A percentile compares a stretch with the other conserved stretches of the same genome.
Evolutionary conservation across 805 yeast genomes (phyloP).

Genomic region (Sugiyamaella lignohabitans): DNA sequence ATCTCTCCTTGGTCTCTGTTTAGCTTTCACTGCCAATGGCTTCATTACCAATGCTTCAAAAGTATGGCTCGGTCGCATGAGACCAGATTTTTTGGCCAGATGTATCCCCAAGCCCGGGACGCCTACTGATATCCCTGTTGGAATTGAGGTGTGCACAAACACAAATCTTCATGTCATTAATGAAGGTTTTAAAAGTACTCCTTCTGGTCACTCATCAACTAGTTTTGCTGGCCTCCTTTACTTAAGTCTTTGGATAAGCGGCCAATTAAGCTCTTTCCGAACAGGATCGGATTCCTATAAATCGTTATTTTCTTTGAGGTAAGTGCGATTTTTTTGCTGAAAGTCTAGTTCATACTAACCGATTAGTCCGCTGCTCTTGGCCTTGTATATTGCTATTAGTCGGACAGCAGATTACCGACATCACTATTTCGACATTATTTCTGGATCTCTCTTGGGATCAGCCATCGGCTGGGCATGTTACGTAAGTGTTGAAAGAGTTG

Average conservation of each 20-base stretch:
- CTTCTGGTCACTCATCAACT: conserved; percentile 51
- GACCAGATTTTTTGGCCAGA: conserved; percentile 89
- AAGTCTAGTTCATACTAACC: no score
- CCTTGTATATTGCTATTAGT: conserved; percentile 70
- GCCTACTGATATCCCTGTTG: conserved; percentile 36
- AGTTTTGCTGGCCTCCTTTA: conserved; percentile 47
- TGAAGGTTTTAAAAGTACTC: conserved; percentile 53
- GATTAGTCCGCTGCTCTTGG: conserved; percentile 44
- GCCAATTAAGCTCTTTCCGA: conserved; percentile 41
- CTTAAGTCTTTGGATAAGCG: conserved; percentile 43
- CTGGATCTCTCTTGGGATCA: conserved; percentile 66
- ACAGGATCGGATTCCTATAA: conserved; percentile 26
- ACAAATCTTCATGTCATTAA: conserved; percentile 26
- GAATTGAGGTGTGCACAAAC: conserved; percentile 34
- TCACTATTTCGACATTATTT: conserved; percentile 75
- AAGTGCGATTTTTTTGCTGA: conserved; percentile 3
- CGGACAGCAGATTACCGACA: conserved; percentile 90
- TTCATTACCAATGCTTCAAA: conserved; percentile 68
- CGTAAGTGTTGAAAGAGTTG: conserved; percentile 13
- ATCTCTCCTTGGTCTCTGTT: conserved; percentile 57
- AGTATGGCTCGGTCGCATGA: conserved; percentile 78
- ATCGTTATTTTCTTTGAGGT: conserved; percentile 20
- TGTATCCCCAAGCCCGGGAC: conserved; percentile 63
- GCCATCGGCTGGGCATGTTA: conserved; percentile 46
- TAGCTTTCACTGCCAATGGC: conserved; percentile 54